phyloP scores from a whole-genome alignment of 345 rosid genomes.

The Linum lewisii region DNA sequence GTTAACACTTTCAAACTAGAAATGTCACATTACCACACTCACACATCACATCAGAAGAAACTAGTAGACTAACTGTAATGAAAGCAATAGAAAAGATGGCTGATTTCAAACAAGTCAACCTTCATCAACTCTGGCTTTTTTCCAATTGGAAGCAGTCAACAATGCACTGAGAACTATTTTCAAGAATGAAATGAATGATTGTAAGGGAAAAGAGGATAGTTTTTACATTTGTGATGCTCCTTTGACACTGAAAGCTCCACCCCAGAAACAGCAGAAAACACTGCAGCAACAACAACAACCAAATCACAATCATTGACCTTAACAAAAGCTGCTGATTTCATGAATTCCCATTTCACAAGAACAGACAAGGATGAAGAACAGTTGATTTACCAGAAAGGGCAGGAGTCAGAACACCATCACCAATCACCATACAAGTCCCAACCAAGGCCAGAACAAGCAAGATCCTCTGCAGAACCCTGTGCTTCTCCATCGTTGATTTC shows the following conservation, averaged over 20 bases:
- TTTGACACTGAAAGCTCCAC: conserved; percentile 67
- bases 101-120: not conserved
- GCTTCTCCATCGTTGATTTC: conserved; percentile 61
- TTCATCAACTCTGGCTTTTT: not conserved
- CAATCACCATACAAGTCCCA: conserved; percentile 96
- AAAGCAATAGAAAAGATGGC: not conserved
- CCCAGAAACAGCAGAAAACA: conserved; percentile 88
- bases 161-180: not conserved
- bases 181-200: conserved; percentile 1
- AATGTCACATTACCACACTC: not conserved
- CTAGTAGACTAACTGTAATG: not conserved
- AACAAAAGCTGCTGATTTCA: conserved; percentile 1
- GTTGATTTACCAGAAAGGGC: conserved; percentile 67
- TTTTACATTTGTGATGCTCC: conserved; percentile 77
- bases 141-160: no score
- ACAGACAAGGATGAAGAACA: not conserved
- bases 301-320: conserved; percentile 5
- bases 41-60: not conserved
- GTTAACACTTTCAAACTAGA: no score
- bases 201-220: not conserved
- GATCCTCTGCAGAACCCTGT: conserved; percentile 55
- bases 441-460: conserved; percentile 72
- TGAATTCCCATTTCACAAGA: not conserved
- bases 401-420: conserved; percentile 87
- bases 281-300: conserved; percentile 30